These are phyloP conservation scores for Euphorbia schlechtendalii DNA, from an alignment of 441 rosid genomes.

Conservation along the genomic window DNA sequence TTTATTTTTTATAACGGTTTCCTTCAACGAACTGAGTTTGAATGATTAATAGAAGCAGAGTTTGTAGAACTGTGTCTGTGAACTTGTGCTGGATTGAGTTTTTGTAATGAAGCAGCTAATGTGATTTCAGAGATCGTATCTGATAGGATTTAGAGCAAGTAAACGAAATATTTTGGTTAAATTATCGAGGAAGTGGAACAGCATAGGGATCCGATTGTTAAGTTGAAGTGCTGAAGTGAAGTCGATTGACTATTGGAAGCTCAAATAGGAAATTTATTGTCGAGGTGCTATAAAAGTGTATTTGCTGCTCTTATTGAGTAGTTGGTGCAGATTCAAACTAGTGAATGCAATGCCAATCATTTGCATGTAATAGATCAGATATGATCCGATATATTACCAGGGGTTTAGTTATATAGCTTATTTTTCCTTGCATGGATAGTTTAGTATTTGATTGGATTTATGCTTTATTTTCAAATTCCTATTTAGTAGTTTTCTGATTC, in stretches of 20 bases:
- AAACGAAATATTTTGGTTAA: background rate
- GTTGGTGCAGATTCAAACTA: background rate
- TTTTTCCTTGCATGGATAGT: slow-evolving; percentile 1
- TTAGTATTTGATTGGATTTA: background rate
- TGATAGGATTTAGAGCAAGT: background rate
- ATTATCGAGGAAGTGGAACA: background rate
- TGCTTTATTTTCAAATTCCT: slow-evolving; percentile 5
- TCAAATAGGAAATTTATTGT: background rate
- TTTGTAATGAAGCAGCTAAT: slow-evolving; percentile 15
- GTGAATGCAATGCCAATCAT: slow-evolving; percentile 2
- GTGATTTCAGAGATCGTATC: slow-evolving; percentile 11
- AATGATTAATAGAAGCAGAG: slow-evolving; percentile 23
- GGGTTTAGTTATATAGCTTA: background rate
- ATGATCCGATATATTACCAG: background rate
- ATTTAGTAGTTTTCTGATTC: background rate
- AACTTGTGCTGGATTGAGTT: slow-evolving; percentile 1
- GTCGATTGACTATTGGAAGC: slow-evolving; percentile 7
- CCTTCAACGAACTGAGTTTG: slow-evolving; percentile 32
- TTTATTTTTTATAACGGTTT: slow-evolving; percentile 11
- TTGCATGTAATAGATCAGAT: slow-evolving; percentile 4
- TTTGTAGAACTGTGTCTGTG: slow-evolving; percentile 11
- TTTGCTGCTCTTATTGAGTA: background rate
- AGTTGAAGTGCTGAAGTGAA: background rate
- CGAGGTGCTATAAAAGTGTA: background rate
- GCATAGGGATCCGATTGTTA: background rate